A percentile compares a stretch with the other conserved stretches of the same genome.
These are phyloP conservation scores for Hypoxylon perforatum DNA, from an alignment of 495 filamentous ascomycete species.

Conservation along the genomic window DNA sequence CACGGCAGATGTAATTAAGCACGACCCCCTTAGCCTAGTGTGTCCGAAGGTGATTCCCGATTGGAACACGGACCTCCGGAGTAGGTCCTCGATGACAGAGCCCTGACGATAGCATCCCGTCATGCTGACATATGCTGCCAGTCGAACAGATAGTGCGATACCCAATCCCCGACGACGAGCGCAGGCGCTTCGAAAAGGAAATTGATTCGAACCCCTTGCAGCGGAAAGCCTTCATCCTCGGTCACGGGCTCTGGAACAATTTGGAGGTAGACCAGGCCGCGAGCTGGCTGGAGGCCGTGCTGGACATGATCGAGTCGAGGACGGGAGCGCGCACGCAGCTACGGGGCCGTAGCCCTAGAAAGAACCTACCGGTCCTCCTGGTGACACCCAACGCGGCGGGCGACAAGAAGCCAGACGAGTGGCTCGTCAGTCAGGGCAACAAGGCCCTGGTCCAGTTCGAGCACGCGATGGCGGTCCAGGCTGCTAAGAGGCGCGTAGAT, in stretches of 20 bases:
- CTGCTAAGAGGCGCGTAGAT: slow-evolving; percentile 55
- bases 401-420: slow-evolving; percentile 65
- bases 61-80: slow-evolving; percentile 52
- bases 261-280: slow-evolving; percentile 58
- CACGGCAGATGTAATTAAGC: slow-evolving; percentile 59
- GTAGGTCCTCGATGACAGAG: slow-evolving; percentile 15
- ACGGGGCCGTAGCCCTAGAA: slow-evolving; percentile 20
- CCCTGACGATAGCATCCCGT: slow-evolving; percentile 1
- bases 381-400: slow-evolving; percentile 64
- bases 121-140: slow-evolving; percentile 31
- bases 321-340: slow-evolving; percentile 33
- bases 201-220: slow-evolving; percentile 51
- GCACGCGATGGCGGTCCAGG: slow-evolving; percentile 54
- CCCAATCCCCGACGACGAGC: slow-evolving; percentile 58
- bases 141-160: slow-evolving; percentile 63
- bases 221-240: slow-evolving; percentile 60
- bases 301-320: slow-evolving; percentile 47
- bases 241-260: slow-evolving; percentile 65
- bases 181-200: slow-evolving; percentile 51
- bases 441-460: slow-evolving; percentile 63
- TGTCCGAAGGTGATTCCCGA: slow-evolving; percentile 56
- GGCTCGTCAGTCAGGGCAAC: slow-evolving; percentile 61
- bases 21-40: slow-evolving; percentile 57
- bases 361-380: slow-evolving; percentile 56
- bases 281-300: slow-evolving; percentile 56